Evolutionary conservation across 1,139 yeast species (phyloP), one percentile per base, ranked within the genome.

Genomic region (Meyerozyma sp.): DNA sequence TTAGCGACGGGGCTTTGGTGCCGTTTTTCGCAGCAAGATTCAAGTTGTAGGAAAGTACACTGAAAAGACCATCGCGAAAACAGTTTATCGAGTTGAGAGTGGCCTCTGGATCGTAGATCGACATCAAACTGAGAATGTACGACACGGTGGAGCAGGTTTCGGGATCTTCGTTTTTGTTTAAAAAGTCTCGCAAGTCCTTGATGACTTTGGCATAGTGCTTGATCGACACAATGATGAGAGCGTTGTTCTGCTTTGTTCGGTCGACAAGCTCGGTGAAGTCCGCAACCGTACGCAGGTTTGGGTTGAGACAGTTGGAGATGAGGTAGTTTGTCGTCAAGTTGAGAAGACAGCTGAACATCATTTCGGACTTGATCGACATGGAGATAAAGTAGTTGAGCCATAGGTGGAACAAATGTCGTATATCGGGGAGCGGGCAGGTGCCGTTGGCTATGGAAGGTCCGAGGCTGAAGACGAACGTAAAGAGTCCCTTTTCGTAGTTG

Each of bases 101-200:
- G 5, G 73, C 75, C 48, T 69, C 75, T 0, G 76, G 76, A 46
- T 72, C 77, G 49, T 72, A 72, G 16, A 70, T 63, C 9, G 75
- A 61, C 73, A 70, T 70, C 44, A 71, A 54, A 46, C 72, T 65
- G 38, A 72, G 56, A 41, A 72, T 60, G 47, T 70, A 72, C 28
- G 74, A 68, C 8, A 67, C 66, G 5, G 65, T 61, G 0, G 75
- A 62, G 41, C 73, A 65, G 32, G 62, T 47, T 41, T 64, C 69
- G 1, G 73, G 70, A 42, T 65, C 63, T 21, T 49, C 48, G 46
- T 66, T 62, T 27, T 52, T 53, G 46, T 68, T 68, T 42, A 72
- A 56, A 20, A 59, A 49, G 7, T 45, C 48, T 36, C 75, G 54
- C 38, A 72, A 56, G 11, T 62, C 65, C 44, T 63, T 67, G 34